Conservation (phyloP, 495 filamentous ascomycete genomes). For the Coniosporium apollinis region DNA sequence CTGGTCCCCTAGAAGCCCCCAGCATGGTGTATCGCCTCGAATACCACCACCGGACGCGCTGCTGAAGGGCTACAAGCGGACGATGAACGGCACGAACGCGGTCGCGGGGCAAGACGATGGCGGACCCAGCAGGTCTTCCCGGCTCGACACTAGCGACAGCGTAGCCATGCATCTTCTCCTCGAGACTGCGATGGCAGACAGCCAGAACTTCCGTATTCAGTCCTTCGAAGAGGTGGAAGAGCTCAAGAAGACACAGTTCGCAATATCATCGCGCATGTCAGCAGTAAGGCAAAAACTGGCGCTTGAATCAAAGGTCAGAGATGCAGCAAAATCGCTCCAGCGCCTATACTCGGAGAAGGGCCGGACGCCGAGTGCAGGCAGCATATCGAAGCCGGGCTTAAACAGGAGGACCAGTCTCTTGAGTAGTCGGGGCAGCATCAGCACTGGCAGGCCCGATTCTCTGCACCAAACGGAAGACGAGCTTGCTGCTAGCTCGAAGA, state of each 20-base stretch:
- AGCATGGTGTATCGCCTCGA: too few relatives aligned
- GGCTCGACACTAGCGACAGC: conserved; percentile 35
- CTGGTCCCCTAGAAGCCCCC: too few relatives aligned
- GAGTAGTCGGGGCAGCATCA: conserved; percentile 6
- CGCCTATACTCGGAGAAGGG: conserved; percentile 50
- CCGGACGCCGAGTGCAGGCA: conserved; percentile 9
- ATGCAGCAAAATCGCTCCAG: conserved; percentile 75
- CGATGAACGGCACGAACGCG: too few relatives aligned
- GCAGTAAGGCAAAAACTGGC: conserved; percentile 62
- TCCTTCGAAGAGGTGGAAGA: conserved; percentile 81
- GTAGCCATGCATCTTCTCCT: conserved; percentile 72
- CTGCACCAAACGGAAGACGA: conserved; percentile 55
- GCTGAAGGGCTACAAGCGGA: too few relatives aligned
- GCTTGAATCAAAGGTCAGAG: conserved; percentile 85
- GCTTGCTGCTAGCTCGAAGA: conserved; percentile 51
- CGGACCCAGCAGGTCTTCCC: conserved; percentile 27
- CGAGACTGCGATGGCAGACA: conserved; percentile 83
- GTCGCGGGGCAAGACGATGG: too few relatives aligned
- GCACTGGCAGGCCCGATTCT: conserved; percentile 16
- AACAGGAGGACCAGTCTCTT: conserved; percentile 20
- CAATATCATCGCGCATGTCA: conserved; percentile 57
- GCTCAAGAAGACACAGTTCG: conserved; percentile 66
- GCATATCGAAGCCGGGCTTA: conserved; percentile 21
- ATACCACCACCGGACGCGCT: too few relatives aligned
- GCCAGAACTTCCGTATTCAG: conserved; percentile 63